Conservation (phyloP, 2,329 filamentous ascomycete species). For the Diaporthe citrichinensis region DNA sequence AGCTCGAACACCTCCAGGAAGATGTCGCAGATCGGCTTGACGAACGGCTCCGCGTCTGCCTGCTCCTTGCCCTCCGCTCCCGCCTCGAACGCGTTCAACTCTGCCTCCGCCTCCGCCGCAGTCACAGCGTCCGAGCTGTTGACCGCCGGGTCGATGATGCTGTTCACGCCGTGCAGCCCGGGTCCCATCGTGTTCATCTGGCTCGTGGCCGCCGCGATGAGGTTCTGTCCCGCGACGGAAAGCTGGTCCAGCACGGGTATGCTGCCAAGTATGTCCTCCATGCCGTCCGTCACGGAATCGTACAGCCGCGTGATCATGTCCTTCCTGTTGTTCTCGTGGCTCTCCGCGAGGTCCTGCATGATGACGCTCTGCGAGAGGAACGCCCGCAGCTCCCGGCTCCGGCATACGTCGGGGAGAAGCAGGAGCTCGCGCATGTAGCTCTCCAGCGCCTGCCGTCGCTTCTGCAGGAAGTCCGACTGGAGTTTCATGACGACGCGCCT, state of each 20-base stretch:
- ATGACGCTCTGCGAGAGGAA: slow-evolving; percentile 93
- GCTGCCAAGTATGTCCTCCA: slow-evolving; percentile 98
- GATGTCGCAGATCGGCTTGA: slow-evolving; percentile 98
- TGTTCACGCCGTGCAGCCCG: slow-evolving; percentile 14
- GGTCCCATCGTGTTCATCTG: slow-evolving; percentile 67
- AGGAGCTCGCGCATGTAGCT: slow-evolving; percentile 87
- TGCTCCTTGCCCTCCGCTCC: slow-evolving; percentile 84
- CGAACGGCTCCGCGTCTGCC: slow-evolving; percentile 81
- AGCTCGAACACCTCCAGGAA: slow-evolving; percentile 97
- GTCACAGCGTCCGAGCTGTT: slow-evolving; percentile 64
- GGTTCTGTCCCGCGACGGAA: slow-evolving; percentile 90
- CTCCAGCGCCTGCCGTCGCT: slow-evolving; percentile 86
- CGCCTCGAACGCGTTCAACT: slow-evolving; percentile 90
- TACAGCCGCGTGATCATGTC: slow-evolving; percentile 96
- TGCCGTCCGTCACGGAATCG: slow-evolving; percentile 95
- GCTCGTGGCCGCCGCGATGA: slow-evolving; percentile 82
- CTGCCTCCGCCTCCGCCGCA: slow-evolving; percentile 88
- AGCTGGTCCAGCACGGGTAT: slow-evolving; percentile 96
- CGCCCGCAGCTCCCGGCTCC: slow-evolving; percentile 89
- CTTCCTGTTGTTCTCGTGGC: slow-evolving; percentile 76
- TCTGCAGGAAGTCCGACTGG: slow-evolving; percentile 95
- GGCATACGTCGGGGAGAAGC: slow-evolving; percentile 91
- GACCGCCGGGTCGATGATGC: slow-evolving; percentile 56
- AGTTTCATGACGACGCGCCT: slow-evolving; percentile 96
- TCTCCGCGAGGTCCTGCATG: slow-evolving; percentile 69